Evolutionary conservation across 164 flowering plant species (phyloP), one percentile per base, ranked within the genome.

Genomic region (Kalanchoe fedtschenkoi): DNA sequence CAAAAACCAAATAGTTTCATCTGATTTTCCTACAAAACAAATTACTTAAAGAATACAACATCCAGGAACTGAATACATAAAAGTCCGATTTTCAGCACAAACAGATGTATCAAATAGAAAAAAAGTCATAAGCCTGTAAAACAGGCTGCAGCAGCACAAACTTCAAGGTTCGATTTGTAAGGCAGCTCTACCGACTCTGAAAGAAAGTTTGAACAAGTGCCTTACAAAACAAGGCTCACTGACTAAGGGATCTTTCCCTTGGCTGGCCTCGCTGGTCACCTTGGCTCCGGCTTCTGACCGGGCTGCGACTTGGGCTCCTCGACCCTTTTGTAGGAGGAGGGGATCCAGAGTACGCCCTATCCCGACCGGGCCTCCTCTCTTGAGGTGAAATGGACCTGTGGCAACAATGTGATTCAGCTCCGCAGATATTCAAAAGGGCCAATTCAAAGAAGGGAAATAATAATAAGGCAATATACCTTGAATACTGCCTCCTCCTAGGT

Each of bases 371-470:
- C 70, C 78, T 83, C 38, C 73, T 34, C 4, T 71, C 81, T 33
- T 68, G 67, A 14, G 88, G 86, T 5, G 91, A 83, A 55, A 73
- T 56, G 16, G 87, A 85, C 75, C 90, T 80, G 77, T 19, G 24
- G 2, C 51, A 44, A 19, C 24, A 19, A 44, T 19, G 21, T 2
- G 21, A 44, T 0, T 3, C 1, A n/a, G 9, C 21, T 44, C 6
- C 2, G 21, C 13, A 9, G 39, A 4, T 37, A 15, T 2, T 9
- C 6, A 0, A 19, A 44, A 44, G 2, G 22, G 1, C 9, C 13
- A 19, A 19, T 1, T 22, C 10, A 17, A 58, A 19, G 14, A 32
- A 4, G 41, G 4, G 29, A 58, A 19, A 28, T 30, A 30, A 28
- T 14, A 19, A 56, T 41, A 32, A n/a, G 55, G 56, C 2, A 13